Base-by-base conservation (phyloP, 1,284 basidiomycete genomes). In the Boletellus deceptivus region DNA sequence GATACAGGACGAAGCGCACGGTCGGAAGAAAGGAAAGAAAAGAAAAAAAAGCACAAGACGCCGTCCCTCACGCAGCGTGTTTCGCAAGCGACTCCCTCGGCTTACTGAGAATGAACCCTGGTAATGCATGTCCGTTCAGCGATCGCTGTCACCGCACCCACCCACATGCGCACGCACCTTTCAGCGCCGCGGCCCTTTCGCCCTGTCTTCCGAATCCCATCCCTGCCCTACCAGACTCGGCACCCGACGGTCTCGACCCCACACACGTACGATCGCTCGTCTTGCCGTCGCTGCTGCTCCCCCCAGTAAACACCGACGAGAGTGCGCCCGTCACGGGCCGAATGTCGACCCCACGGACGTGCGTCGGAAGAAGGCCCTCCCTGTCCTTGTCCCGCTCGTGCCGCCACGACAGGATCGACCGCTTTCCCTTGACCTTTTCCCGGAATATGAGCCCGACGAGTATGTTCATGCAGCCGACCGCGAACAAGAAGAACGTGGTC, bases 401-500 rank as follows among this genome's bases (percentile, higher is more conserved):
- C 11, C 80, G 77, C 82, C 85, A 89, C 24, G 78, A 73, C 24
- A 77, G 76, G 63, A 89, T 72, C 5, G 82, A 83, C 20, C 89
- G 83, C 56, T 80, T 82, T 43, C 71, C 61, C 62, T 86, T 88
- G 50, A 75, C 79, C 1, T 67, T 71, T 58, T 82, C 78, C 53
- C 84, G 80, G 77, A 88, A 89, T 62, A 88, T 76, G 61, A 90
- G 78, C 22, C 87, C 91, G 43, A 86, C 75, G 53, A 93, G 68
- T 55, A 91, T 84, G 75, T 96, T 93, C 60, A 90, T 65, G 65
- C 89, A 89, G 2, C 90, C 91, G 48, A 94, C 65, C 43, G 91
- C 76, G 72, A 95, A 94, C 58, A 95, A 77, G 70, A 94, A 80
- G 80, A 93, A 91, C 16, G 85, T 86, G 2, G 89, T 78, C 50